Evolutionary conservation across 805 yeast species (phyloP).

Genomic region (Suhomyces sp.): DNA sequence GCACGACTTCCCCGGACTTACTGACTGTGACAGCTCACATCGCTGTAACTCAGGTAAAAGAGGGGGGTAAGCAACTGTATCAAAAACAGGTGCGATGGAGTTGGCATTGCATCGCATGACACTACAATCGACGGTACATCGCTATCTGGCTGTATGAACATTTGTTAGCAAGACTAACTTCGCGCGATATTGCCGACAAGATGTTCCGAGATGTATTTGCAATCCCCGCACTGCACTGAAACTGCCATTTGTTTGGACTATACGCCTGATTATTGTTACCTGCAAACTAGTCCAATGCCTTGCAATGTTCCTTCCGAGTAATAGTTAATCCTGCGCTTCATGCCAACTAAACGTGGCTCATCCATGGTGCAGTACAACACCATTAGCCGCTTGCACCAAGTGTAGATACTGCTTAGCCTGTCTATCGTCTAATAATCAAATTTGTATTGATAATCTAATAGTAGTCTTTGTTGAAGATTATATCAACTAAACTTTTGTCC

Average conservation of each 20-base stretch:
- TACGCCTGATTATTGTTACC: too few species aligned
- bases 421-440: not conserved
- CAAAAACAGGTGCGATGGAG: not conserved
- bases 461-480: too few species aligned
- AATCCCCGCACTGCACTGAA: not conserved
- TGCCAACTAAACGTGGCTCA: not conserved
- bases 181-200: not conserved
- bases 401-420: not conserved
- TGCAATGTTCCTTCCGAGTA: not conserved
- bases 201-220: not conserved
- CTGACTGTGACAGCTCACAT: not conserved
- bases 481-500: too few species aligned
- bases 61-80: not conserved
- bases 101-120: not conserved
- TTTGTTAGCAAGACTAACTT: not conserved
- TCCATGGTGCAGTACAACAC: not conserved
- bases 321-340: not conserved
- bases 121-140: not conserved
- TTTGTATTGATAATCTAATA: too few species aligned
- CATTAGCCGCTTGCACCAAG: not conserved
- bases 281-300: not conserved
- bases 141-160: not conserved
- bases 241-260: not conserved
- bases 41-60: not conserved
- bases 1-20: conserved; percentile 2